Base-by-base conservation (phyloP, 148 eudicot genomes). In the Camellia japonica region DNA sequence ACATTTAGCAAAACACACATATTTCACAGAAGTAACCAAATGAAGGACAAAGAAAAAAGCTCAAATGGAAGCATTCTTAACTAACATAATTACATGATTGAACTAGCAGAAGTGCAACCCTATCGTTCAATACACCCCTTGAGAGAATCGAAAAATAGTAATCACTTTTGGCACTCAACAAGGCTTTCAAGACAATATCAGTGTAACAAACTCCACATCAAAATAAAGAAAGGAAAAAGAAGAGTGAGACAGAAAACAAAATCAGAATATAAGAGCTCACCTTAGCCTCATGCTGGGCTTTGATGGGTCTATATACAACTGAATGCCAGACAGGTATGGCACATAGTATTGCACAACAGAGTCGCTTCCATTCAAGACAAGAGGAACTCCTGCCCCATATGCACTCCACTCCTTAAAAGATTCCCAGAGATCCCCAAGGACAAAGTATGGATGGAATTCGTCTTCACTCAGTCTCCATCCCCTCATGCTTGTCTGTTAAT, bases 361-460 rank as follows among this genome's bases (percentile, higher is more conserved):
- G 77, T 95, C 94, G 49, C 83, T 88, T 20, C 85, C 97, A 82
- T 91, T 88, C 80, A 90, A 83, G 71, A 89, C 83, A 76, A 93
- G 92, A 46, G 98, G 98, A 68, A 95, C 98, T 83, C 98, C 97
- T 30, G 90, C 97, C 60, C 98, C 97, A 74, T 95, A 95, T 2
- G 93, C 97, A 88, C 98, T 95, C 97, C 98, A 91, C 86, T 93
- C 98, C 80, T 88, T 88, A 70, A 92, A 91, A n/a, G 97, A 90
- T 62, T 95, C 98, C 98, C 98, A 95, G 4, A 95, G 89, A 85
- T 95, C 97, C 46, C 89, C 94, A 72, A 95, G 97, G 80, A 93
- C 74, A 83, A 95, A 95, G 87, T 87, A 92, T 9, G 96, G 89
- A 55, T 83, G 91, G 78, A 79, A 82, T 71, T 88, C 88, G 19